Percentiles rank a stretch among this genome's conserved stretches.
phyloP scores from a whole-genome alignment of 2,329 filamentous ascomycete species.

The Paecilomyces sp. region DNA sequence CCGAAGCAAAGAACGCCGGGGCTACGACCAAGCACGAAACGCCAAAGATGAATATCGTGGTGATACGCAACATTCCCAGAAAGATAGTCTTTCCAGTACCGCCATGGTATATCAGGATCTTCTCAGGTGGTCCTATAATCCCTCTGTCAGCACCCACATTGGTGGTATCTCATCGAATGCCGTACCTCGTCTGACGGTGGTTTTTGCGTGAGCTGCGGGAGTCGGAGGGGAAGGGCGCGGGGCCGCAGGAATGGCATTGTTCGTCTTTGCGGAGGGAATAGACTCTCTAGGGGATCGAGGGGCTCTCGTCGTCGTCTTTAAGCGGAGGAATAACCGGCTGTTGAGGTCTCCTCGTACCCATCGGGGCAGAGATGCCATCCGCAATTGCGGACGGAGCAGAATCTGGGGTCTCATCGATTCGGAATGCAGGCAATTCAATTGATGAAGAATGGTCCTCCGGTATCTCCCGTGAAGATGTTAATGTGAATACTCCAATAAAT shows the following conservation, averaged over 20 bases:
- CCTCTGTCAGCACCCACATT: conserved; percentile 1
- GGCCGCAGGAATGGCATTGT: conserved; percentile 9
- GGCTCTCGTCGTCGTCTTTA: conserved; percentile 21
- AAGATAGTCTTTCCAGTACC: conserved; percentile 61
- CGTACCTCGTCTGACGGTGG: conserved; percentile 21
- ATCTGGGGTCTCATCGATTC: conserved; percentile 19
- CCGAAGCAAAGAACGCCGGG: conserved; percentile 48
- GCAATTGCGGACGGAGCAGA: conserved; percentile 23
- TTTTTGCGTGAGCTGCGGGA: conserved; percentile 15
- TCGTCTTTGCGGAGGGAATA: conserved; percentile 11
- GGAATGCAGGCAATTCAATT: neutral
- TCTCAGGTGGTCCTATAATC: conserved; percentile 27
- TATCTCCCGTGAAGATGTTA: neutral
- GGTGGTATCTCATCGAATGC: neutral
- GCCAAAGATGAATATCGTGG: conserved; percentile 61
- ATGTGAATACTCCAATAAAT: neutral
- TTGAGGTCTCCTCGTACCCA: conserved; percentile 18
- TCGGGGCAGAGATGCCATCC: conserved; percentile 14
- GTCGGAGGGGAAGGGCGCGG: conserved; percentile 9
- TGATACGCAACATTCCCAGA: conserved; percentile 63
- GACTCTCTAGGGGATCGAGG: conserved; percentile 16
- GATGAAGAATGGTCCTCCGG: neutral
- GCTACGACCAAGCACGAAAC: conserved; percentile 60
- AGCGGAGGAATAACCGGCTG: conserved; percentile 17
- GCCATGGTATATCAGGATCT: conserved; percentile 66